A percentile compares a stretch with the other conserved stretches of the same genome.
Evolutionary conservation across 305 asterid species (phyloP).

Genomic region (Vinca major): DNA sequence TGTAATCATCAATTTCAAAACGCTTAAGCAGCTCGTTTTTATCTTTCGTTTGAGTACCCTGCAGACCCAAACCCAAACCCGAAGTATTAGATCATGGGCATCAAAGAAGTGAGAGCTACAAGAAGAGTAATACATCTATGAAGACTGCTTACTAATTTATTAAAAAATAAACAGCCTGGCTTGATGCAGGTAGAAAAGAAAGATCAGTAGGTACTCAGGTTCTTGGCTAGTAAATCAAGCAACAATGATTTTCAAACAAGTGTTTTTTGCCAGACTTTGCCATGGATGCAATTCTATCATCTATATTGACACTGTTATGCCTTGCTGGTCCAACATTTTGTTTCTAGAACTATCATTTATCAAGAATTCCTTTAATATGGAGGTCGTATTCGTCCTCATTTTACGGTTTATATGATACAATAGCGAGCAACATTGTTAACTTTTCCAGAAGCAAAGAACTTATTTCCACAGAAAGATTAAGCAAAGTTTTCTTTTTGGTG

Average conservation of each 20-base stretch:
- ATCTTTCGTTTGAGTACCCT: slow-evolving; percentile 80
- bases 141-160: background rate
- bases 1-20: slow-evolving; percentile 47
- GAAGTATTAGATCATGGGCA: slow-evolving; percentile 8
- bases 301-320: background rate
- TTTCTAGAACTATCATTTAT: background rate
- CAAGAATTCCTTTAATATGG: background rate
- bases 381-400: background rate
- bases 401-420: background rate
- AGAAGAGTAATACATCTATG: background rate
- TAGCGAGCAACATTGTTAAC: background rate
- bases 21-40: slow-evolving; percentile 54
- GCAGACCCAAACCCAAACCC: slow-evolving; percentile 11
- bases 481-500: background rate
- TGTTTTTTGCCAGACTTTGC: too few relatives aligned
- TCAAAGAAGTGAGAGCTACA: slow-evolving; percentile 2
- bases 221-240: background rate
- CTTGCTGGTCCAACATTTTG: background rate
- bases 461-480: background rate
- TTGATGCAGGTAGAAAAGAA: background rate
- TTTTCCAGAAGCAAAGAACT: background rate
- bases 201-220: background rate
- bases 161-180: background rate
- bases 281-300: background rate
- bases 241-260: background rate